These are phyloP conservation scores for Rhizopogon sp. DNA, from an alignment of 768 basidiomycete genomes.

Conservation along the genomic window DNA sequence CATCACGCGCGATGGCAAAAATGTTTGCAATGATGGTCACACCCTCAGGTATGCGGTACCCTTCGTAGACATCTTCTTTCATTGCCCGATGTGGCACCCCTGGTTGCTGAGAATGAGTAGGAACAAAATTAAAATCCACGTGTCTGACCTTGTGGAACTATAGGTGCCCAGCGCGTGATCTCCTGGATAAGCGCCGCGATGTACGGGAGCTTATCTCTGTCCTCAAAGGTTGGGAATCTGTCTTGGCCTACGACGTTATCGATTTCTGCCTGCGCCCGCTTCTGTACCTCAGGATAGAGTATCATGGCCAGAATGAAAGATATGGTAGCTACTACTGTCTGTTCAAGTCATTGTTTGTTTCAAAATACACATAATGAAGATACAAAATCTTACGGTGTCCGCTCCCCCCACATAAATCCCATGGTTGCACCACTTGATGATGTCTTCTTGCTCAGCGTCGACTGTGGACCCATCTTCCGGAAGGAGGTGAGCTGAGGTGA, in stretches of 20 bases:
- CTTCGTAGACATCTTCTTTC: conserved; percentile 14
- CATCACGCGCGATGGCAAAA: no score
- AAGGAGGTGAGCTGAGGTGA: neutral
- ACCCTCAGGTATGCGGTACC: neutral
- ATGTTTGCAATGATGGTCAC: no score
- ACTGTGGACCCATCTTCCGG: neutral
- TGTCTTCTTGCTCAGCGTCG: conserved; percentile 6
- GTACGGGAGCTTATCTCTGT: conserved; percentile 22
- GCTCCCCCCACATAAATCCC: conserved; percentile 16
- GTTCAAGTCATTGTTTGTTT: neutral
- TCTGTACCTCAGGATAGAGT: conserved; percentile 20
- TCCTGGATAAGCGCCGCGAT: conserved; percentile 21
- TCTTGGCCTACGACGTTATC: conserved; percentile 19
- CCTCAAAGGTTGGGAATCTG: conserved; percentile 18
- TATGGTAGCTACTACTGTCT: neutral
- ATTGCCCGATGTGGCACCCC: neutral
- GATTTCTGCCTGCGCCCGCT: conserved; percentile 22
- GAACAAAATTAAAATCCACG: no score
- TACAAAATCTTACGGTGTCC: conserved; percentile 17
- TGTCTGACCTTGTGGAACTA: conserved; percentile 2
- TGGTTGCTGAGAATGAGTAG: neutral
- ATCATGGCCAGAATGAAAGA: conserved; percentile 23
- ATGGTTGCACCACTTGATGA: conserved; percentile 12
- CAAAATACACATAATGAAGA: neutral
- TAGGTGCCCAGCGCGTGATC: conserved; percentile 16